These are phyloP conservation scores for Hypoxylon sp. DNA, from an alignment of 2,329 filamentous ascomycete species.

Conservation along the genomic window DNA sequence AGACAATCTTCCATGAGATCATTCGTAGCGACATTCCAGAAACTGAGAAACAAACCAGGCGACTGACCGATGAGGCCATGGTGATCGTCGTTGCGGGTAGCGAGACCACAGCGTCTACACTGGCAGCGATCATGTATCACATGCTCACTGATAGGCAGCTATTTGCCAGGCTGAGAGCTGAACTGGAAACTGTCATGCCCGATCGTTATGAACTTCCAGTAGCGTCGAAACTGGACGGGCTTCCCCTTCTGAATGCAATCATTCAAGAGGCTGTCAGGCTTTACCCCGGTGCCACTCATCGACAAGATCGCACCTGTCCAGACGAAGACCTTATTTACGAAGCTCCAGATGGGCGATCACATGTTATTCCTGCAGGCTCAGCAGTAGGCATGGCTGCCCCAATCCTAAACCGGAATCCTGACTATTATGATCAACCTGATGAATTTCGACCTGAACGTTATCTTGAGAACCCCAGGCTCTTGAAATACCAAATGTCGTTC, in stretches of 20 bases:
- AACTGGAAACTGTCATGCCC: conserved; percentile 43
- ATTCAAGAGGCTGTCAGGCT: conserved; percentile 57
- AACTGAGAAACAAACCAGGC: conserved; percentile 41
- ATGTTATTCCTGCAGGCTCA: conserved; percentile 43
- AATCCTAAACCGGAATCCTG: conserved; percentile 45
- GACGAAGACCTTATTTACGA: conserved; percentile 52
- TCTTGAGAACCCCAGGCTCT: conserved; percentile 48
- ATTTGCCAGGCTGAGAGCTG: conserved; percentile 40
- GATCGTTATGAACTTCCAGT: conserved; percentile 41
- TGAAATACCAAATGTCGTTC: conserved; percentile 44
- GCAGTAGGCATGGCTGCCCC: conserved; percentile 46
- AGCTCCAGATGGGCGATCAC: conserved; percentile 37
- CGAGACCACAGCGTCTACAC: conserved; percentile 45
- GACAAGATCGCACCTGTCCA: conserved; percentile 53
- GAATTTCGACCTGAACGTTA: conserved; percentile 49
- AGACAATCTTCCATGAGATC: conserved; percentile 51
- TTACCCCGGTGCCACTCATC: conserved; percentile 55
- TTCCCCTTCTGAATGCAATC: conserved; percentile 54
- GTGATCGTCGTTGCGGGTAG: conserved; percentile 39
- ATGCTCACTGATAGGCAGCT: conserved; percentile 36
- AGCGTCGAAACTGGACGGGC: conserved; percentile 49
- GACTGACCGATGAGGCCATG: conserved; percentile 43
- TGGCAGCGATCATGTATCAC: conserved; percentile 42
- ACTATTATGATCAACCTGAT: conserved; percentile 44
- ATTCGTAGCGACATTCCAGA: conserved; percentile 44